These are phyloP conservation scores for Amyloporia xantha DNA, from an alignment of 768 basidiomycete species.

Conservation along the genomic window DNA sequence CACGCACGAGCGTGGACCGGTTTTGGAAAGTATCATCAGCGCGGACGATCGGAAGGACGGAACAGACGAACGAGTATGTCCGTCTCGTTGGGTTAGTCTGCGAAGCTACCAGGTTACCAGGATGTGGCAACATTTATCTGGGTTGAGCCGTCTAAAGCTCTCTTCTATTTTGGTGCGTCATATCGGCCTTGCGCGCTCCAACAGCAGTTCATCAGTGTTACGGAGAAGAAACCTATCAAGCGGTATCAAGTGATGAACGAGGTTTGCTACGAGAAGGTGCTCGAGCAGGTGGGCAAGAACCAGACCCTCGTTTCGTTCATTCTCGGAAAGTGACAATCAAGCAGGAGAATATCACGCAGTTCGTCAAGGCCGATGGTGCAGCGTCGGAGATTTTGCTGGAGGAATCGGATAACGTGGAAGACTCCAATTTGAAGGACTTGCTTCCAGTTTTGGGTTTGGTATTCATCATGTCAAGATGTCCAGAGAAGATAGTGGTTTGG, in stretches of 20 bases:
- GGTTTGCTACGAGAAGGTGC: slow-evolving; percentile 97
- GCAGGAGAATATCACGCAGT: slow-evolving; percentile 93
- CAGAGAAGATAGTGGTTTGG: slow-evolving; percentile 80
- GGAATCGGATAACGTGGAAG: slow-evolving; percentile 79
- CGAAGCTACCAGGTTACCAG: slow-evolving; percentile 96
- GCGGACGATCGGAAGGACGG: slow-evolving; percentile 87
- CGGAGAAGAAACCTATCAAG: slow-evolving; percentile 99
- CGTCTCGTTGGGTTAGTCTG: slow-evolving; percentile 92
- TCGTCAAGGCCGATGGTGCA: slow-evolving; percentile 90
- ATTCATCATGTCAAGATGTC: slow-evolving; percentile 99
- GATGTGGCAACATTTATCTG: slow-evolving; percentile 97
- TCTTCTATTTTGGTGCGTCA: slow-evolving; percentile 95
- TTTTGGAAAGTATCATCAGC: slow-evolving; percentile 88
- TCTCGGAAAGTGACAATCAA: slow-evolving; percentile 97
- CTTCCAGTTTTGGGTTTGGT: slow-evolving; percentile 94
- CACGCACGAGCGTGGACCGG: slow-evolving; percentile 97
- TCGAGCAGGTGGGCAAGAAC: slow-evolving; percentile 86
- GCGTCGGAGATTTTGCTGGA: slow-evolving; percentile 84
- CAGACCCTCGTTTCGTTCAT: slow-evolving; percentile 97
- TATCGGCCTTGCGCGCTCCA: slow-evolving; percentile 93
- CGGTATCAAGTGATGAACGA: slow-evolving; percentile 98
- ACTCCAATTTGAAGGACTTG: slow-evolving; percentile 78
- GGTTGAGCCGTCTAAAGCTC: slow-evolving; percentile 83
- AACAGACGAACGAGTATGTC: slow-evolving; percentile 89
- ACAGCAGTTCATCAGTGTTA: slow-evolving; percentile 95